Conservation (phyloP, 2,329 filamentous ascomycete genomes). For the Colletotrichum orchidophilum region DNA sequence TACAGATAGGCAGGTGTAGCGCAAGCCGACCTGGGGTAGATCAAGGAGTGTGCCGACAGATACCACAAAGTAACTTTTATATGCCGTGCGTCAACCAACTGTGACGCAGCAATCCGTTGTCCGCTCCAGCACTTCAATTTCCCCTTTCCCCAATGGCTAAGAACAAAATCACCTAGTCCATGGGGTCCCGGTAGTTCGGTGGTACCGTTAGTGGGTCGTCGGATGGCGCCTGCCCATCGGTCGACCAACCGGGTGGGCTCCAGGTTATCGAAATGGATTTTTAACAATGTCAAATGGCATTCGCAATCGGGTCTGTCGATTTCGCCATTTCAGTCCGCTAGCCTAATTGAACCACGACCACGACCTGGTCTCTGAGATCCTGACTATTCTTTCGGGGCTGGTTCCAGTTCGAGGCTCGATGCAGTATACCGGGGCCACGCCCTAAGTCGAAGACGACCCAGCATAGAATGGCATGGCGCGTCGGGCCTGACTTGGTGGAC, state of each 20-base stretch:
- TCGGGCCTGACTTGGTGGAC: not conserved
- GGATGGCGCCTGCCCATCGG: not conserved
- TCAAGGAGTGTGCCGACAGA: not conserved
- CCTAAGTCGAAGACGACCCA: not conserved
- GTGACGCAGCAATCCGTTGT: not conserved
- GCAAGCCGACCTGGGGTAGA: too few species aligned
- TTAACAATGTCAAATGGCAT: not conserved
- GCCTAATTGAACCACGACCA: slow-evolving; percentile 3
- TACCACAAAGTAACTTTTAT: not conserved
- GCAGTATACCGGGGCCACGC: not conserved
- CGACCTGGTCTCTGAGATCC: not conserved
- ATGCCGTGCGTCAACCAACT: not conserved
- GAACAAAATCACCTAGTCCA: not conserved
- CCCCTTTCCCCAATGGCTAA: not conserved
- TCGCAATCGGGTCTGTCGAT: slow-evolving; percentile 25
- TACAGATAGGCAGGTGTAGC: not conserved
- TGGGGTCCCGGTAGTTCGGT: not conserved
- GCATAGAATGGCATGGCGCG: not conserved
- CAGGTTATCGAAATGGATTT: not conserved
- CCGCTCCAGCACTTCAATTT: not conserved
- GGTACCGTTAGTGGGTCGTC: not conserved
- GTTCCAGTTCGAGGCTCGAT: not conserved
- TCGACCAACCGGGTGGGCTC: slow-evolving; percentile 21
- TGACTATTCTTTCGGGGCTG: not conserved
- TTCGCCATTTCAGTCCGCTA: slow-evolving; percentile 14